Percentiles rank a stretch among this genome's conserved stretches.
Conservation (phyloP, 345 rosid genomes). For the Eucalyptus sp. region DNA sequence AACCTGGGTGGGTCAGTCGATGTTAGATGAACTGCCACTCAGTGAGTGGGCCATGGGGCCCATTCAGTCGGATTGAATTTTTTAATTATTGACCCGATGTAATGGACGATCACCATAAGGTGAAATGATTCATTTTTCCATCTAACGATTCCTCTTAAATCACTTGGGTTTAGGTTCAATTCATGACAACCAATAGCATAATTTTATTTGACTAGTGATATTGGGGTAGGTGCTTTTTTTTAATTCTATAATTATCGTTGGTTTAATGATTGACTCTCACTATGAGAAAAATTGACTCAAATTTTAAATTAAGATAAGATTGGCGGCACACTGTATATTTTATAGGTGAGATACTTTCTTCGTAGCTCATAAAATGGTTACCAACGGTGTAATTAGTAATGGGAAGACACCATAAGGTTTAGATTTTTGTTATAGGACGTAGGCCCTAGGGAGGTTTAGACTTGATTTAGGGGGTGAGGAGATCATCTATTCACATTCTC, state of each 20-base stretch:
- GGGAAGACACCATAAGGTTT: not conserved
- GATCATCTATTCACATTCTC: not conserved
- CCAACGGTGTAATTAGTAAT: not conserved
- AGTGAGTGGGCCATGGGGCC: not conserved
- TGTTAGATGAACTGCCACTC: not conserved
- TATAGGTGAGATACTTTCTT: not conserved
- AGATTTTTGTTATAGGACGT: not conserved
- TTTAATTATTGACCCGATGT: not conserved
- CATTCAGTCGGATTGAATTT: not conserved
- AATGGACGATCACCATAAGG: not conserved
- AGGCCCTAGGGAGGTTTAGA: not conserved
- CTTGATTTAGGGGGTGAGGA: not conserved
- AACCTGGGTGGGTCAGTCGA: not conserved
- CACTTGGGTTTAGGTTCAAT: not conserved
- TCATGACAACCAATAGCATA: not conserved
- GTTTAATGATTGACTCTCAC: too few species aligned
- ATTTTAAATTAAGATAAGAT: too few species aligned
- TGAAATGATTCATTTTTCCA: not conserved
- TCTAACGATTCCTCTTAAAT: not conserved
- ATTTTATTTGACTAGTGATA: not conserved
- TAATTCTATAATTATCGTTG: too few species aligned
- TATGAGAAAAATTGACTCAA: not conserved
- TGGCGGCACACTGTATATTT: not conserved
- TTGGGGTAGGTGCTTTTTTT: not conserved
- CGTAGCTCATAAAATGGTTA: not conserved